Base-by-base conservation (phyloP, 345 rosid species). In the Citrus glauca region DNA sequence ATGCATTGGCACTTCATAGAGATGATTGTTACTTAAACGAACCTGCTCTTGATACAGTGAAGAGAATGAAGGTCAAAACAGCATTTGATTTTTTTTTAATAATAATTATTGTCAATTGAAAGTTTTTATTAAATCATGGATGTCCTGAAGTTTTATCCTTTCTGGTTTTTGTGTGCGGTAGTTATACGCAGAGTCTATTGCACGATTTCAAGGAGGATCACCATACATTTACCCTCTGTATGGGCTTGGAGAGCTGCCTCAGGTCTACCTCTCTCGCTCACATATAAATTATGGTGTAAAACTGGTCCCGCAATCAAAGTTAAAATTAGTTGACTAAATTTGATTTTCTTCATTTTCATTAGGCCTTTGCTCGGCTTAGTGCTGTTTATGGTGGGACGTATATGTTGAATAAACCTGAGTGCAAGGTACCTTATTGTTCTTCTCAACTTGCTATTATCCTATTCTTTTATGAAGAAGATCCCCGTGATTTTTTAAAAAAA, bases 291-390 rank as follows among this genome's bases (percentile, higher is more conserved):
- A 35, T 38, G 2, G 20, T 33, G 27, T 20, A 38, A 42, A 59
- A 33, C 61, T 59, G 55, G 6, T 64, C 19, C 25, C 70, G 64
- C 20, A 65, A 1, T 32, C 19, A 50, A 30, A 20, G 28, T 17
- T 24, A 22, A 35, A 72, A 22, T 28, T 32, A 22, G 30, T 64
- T 64, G 11, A 55, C 24, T 7, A 53, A 19, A 9, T 53, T 78
- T 2, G 2, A 16, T 61, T 66, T 68, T 33, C 22, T 24, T 32
- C 42, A 50, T 62, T 69, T 73, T 55, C 57, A 33, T 79, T 79
- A 96, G 98, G 99, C 94, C 78, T 96, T 96, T 89, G 98, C 99
- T 80, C 89, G 98, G 55, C 99, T 94, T 83, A 94, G 98, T 85
- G 98, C 98, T 81, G 98, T 94, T 66, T 92, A 91, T 86, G 99